Evolutionary conservation across 1,284 basidiomycete genomes (phyloP).

Genomic region (Pholiota adiposa): DNA sequence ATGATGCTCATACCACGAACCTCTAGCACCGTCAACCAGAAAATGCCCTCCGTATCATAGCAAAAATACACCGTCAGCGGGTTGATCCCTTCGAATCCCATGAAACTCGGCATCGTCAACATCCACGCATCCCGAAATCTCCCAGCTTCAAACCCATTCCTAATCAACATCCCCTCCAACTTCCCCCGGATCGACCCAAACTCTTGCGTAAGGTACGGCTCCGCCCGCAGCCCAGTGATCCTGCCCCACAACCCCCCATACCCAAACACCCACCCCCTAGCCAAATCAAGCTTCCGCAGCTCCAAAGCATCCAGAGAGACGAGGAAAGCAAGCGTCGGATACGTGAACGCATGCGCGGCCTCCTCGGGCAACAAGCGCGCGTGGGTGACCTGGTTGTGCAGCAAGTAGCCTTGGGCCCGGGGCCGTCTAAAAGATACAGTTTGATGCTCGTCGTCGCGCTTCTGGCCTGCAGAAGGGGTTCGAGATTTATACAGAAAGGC

Average conservation of each 20-base stretch:
- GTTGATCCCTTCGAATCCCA: slow-evolving; percentile 77
- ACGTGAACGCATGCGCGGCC: slow-evolving; percentile 63
- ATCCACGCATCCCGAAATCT: slow-evolving; percentile 63
- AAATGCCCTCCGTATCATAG: slow-evolving; percentile 43
- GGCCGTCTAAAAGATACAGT: slow-evolving; percentile 1
- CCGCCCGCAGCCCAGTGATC: slow-evolving; percentile 50
- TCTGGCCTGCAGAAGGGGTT: slow-evolving; percentile 5
- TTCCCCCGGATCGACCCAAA: slow-evolving; percentile 41
- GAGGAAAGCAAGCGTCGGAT: slow-evolving; percentile 66
- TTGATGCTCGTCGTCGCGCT: neutral
- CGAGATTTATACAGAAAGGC: slow-evolving; percentile 12
- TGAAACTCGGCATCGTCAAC: slow-evolving; percentile 75
- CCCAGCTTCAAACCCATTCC: slow-evolving; percentile 31
- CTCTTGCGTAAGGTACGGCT: slow-evolving; percentile 49
- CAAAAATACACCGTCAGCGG: slow-evolving; percentile 78
- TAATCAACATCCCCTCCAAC: slow-evolving; percentile 40
- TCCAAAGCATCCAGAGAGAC: slow-evolving; percentile 66
- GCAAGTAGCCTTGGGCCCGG: slow-evolving; percentile 45
- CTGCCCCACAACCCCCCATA: slow-evolving; percentile 49
- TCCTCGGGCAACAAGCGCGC: slow-evolving; percentile 56
- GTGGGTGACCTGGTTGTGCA: slow-evolving; percentile 60
- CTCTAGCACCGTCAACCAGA: slow-evolving; percentile 65
- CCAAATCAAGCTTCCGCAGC: slow-evolving; percentile 50
- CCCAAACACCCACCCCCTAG: slow-evolving; percentile 54
- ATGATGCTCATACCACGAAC: too few species aligned